Evolutionary conservation across 345 rosid genomes (phyloP).

Genomic region (Punica granatum): DNA sequence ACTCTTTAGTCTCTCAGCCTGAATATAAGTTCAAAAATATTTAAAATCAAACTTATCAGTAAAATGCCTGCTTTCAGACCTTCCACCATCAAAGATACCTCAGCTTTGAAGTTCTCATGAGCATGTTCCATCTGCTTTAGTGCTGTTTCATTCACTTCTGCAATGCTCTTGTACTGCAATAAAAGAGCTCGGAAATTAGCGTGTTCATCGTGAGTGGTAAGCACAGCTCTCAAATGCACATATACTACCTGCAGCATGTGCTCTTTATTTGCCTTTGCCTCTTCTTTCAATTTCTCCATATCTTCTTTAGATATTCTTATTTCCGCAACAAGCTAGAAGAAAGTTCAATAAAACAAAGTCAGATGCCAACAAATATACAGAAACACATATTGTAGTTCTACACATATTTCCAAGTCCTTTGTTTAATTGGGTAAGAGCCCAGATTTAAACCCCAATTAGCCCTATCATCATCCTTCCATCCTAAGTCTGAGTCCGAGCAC

Average conservation of each 20-base stretch:
- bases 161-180: slow-evolving; percentile 86
- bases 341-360: neutral
- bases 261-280: slow-evolving; percentile 66
- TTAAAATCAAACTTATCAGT: neutral
- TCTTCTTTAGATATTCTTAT: slow-evolving; percentile 58
- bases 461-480: neutral
- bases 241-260: slow-evolving; percentile 88
- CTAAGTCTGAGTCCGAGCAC: neutral
- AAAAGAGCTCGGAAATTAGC: neutral
- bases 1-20: slow-evolving; percentile 66
- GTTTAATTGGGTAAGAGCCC: neutral
- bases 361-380: neutral
- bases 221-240: slow-evolving; percentile 7
- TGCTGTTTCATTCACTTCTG: slow-evolving; percentile 84
- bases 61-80: neutral
- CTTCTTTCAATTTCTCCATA: slow-evolving; percentile 61
- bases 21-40: slow-evolving; percentile 6
- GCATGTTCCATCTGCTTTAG: slow-evolving; percentile 89
- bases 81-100: slow-evolving; percentile 37
- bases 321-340: slow-evolving; percentile 37
- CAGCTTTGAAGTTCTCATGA: slow-evolving; percentile 69
- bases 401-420: neutral
- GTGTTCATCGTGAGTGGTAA: neutral
- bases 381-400: neutral
- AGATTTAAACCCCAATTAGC: neutral